A percentile compares a stretch with the other conserved stretches of the same genome.
phyloP scores from a whole-genome alignment of 2,329 filamentous ascomycete genomes.

The Alternaria tenuissima region DNA sequence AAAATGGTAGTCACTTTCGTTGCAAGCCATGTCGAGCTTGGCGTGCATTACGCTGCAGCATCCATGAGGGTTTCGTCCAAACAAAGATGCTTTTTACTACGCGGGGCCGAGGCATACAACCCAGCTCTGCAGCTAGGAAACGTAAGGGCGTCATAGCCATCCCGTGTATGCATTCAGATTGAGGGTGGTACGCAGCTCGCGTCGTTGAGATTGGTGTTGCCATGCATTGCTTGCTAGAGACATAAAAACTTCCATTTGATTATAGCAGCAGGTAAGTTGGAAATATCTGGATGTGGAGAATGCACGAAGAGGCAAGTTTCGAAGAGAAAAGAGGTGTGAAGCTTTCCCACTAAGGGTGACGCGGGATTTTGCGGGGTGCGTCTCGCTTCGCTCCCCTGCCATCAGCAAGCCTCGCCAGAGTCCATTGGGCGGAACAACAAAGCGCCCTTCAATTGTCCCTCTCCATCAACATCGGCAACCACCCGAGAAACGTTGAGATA shows the following conservation, averaged over 20 bases:
- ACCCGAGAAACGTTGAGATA: too few species aligned
- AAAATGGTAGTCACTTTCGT: not conserved
- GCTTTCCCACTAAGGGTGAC: not conserved
- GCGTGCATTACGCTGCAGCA: not conserved
- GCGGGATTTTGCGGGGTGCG: not conserved
- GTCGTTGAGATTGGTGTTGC: not conserved
- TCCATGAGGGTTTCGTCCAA: not conserved
- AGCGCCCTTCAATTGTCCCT: not conserved
- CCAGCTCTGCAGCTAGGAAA: not conserved
- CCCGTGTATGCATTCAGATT: not conserved
- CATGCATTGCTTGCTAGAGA: not conserved
- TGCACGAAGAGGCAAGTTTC: not conserved
- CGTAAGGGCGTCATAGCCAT: conserved; percentile 2
- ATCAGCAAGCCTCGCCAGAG: not conserved
- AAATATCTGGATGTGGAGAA: rapidly evolving
- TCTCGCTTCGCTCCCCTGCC: not conserved
- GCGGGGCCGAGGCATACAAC: conserved; percentile 3
- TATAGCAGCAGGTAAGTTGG: not conserved
- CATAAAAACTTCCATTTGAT: not conserved
- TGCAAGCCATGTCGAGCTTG: not conserved
- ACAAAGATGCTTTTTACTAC: not conserved
- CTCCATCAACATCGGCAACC: not conserved
- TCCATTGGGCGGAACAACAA: not conserved
- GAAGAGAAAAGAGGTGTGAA: not conserved
- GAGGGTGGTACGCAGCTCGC: not conserved